A percentile compares a stretch with the other conserved stretches of the same genome.
Conservation (phyloP, 768 basidiomycete genomes). For the Suillus tomentosus region DNA sequence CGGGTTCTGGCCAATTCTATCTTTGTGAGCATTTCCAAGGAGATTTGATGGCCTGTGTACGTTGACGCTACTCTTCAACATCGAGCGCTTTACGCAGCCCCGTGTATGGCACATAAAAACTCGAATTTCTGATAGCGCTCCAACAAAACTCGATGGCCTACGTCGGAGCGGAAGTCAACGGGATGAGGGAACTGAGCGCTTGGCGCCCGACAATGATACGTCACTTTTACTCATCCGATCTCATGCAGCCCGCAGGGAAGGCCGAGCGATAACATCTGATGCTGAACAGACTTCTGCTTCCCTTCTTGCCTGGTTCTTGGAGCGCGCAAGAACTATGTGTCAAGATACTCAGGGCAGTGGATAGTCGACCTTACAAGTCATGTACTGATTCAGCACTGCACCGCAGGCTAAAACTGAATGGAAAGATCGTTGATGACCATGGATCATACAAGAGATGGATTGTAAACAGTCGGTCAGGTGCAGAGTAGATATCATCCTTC, state of each 20-base stretch:
- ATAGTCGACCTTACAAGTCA: neutral
- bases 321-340: neutral
- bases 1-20: neutral
- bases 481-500: conserved; percentile 14
- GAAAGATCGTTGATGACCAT: neutral
- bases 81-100: neutral
- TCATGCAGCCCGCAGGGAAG: too few species aligned
- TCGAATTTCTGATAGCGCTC: neutral
- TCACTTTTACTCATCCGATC: neutral
- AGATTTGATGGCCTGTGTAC: neutral
- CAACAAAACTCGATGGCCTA: too few species aligned
- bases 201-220: neutral
- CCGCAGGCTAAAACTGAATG: neutral
- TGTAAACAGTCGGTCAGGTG: neutral
- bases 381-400: too few species aligned
- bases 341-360: neutral
- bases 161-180: too few species aligned
- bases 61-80: neutral
- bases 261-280: too few species aligned
- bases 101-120: neutral
- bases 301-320: neutral
- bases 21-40: neutral
- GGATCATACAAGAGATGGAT: neutral
- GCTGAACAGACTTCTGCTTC: neutral
- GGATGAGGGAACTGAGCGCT: neutral